Conservation (phyloP, 768 basidiomycete species). For the Mycena alexandri region DNA sequence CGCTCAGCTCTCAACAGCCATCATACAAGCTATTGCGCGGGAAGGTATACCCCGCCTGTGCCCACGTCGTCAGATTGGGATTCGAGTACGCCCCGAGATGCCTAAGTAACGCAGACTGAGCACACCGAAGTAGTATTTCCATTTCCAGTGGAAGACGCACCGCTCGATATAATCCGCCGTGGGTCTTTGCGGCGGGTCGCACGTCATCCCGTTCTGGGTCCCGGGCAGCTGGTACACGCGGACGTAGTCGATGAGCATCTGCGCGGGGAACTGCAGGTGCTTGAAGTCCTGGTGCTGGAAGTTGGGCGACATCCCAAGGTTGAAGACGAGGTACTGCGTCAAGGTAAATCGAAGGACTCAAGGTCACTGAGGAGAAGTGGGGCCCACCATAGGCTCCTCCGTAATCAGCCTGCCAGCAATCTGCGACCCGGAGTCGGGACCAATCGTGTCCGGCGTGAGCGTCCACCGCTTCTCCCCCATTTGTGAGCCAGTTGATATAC, state of each 20-base stretch:
- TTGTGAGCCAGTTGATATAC: constrained; percentile 67
- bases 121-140: background rate
- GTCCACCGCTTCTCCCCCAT: constrained; percentile 72
- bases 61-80: constrained; percentile 90
- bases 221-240: constrained; percentile 88
- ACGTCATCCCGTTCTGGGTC: constrained; percentile 76
- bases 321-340: constrained; percentile 83
- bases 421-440: constrained; percentile 58
- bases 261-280: constrained; percentile 80
- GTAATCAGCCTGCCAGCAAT: constrained; percentile 63
- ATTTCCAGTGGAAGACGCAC: constrained; percentile 32
- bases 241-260: constrained; percentile 92
- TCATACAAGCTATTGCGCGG: constrained; percentile 58
- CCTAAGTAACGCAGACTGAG: constrained; percentile 12
- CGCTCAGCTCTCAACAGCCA: constrained; percentile 21
- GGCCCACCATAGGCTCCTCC: constrained; percentile 87
- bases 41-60: constrained; percentile 77
- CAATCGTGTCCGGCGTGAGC: constrained; percentile 65
- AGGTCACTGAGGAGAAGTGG: background rate
- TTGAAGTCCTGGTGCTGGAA: constrained; percentile 83
- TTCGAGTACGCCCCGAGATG: constrained; percentile 71
- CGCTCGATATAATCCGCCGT: constrained; percentile 84
- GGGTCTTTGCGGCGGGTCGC: constrained; percentile 82
- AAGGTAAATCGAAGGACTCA: constrained; percentile 20
- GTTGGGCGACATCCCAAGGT: constrained; percentile 82